These are phyloP conservation scores for Talaromyces sp. DNA, from an alignment of 2,329 filamentous ascomycete species.

Conservation along the genomic window DNA sequence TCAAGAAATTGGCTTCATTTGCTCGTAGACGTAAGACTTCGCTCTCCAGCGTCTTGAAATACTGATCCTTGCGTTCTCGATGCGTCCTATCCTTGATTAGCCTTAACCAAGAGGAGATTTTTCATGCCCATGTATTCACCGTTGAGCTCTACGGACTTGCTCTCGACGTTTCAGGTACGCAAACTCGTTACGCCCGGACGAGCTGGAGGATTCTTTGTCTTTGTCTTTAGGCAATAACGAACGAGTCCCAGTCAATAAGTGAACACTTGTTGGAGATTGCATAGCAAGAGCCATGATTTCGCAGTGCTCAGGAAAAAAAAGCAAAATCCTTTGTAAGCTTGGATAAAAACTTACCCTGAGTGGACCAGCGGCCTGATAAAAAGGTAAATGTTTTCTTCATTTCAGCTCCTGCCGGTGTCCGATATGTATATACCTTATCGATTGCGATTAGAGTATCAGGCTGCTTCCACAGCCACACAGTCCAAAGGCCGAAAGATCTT, in stretches of 20 bases:
- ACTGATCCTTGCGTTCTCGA: constrained; percentile 92
- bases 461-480: not conserved
- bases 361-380: not conserved
- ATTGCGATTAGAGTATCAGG: not conserved
- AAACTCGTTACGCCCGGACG: constrained; percentile 19
- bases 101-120: not conserved
- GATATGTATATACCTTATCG: not conserved
- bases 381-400: constrained; percentile 4
- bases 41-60: constrained; percentile 92
- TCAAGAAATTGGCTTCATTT: constrained; percentile 29
- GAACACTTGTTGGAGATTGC: not conserved
- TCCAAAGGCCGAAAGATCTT: not conserved
- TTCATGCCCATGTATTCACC: constrained; percentile 20
- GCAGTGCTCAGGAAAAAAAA: not conserved
- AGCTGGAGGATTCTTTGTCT: constrained; percentile 18
- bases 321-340: not conserved
- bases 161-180: constrained; percentile 31
- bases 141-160: constrained; percentile 39
- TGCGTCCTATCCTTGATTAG: constrained; percentile 68
- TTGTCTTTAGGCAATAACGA: not conserved
- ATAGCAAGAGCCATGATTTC: not conserved
- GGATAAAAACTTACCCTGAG: not conserved
- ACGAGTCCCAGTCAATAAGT: not conserved
- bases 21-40: constrained; percentile 82
- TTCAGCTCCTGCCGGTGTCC: not conserved